Evolutionary conservation across 768 basidiomycete species (phyloP).

Genomic region (Tubosaeta sp.): DNA sequence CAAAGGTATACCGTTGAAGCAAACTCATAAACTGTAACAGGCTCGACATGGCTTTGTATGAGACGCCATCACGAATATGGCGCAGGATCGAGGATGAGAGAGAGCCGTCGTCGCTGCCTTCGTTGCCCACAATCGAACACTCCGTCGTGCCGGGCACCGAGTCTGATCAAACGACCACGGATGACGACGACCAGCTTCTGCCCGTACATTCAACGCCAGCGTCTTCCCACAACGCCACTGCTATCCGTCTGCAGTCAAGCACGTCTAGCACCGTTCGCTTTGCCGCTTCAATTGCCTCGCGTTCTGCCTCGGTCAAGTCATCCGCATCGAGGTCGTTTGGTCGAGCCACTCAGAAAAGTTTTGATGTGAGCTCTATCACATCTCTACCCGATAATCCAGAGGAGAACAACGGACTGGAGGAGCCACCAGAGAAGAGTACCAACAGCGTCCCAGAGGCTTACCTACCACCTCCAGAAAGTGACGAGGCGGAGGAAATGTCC

Average conservation of each 20-base stretch:
- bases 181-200: slow-evolving; percentile 41
- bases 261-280: slow-evolving; percentile 48
- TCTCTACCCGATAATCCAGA: slow-evolving; percentile 41
- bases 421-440: slow-evolving; percentile 39
- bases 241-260: slow-evolving; percentile 49
- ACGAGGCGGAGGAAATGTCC: slow-evolving; percentile 43
- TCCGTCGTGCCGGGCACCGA: slow-evolving; percentile 41
- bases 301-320: slow-evolving; percentile 33
- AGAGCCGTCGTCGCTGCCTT: slow-evolving; percentile 81
- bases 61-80: slow-evolving; percentile 85
- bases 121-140: slow-evolving; percentile 68
- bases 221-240: slow-evolving; percentile 46
- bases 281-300: slow-evolving; percentile 48
- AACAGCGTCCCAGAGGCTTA: slow-evolving; percentile 53
- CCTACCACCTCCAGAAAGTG: slow-evolving; percentile 44
- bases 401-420: slow-evolving; percentile 35
- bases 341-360: slow-evolving; percentile 41
- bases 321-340: slow-evolving; percentile 35
- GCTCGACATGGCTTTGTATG: slow-evolving; percentile 48
- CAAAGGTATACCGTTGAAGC: not conserved
- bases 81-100: slow-evolving; percentile 74
- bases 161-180: slow-evolving; percentile 34
- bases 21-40: not conserved
- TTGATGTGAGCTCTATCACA: slow-evolving; percentile 57
- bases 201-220: slow-evolving; percentile 70